A percentile compares a stretch with the other conserved stretches of the same genome.
Evolutionary conservation across 441 rosid species (phyloP).

Genomic region (Populus hybrid): DNA sequence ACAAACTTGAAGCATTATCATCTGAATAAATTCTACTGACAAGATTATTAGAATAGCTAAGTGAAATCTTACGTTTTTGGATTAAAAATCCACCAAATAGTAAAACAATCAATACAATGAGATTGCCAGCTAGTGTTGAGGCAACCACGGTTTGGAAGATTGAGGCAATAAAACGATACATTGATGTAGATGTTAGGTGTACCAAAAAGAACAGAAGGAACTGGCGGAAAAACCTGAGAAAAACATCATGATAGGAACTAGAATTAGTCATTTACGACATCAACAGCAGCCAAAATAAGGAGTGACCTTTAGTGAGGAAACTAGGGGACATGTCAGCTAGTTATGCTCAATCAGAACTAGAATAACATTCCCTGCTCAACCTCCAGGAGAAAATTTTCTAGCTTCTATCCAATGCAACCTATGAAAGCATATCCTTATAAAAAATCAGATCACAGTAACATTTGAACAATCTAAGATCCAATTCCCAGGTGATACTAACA

Average conservation of each 20-base stretch:
- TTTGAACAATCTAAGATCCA: not conserved
- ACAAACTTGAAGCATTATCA: not conserved
- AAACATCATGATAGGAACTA: not conserved
- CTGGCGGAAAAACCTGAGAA: slow-evolving; percentile 64
- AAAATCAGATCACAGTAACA: not conserved
- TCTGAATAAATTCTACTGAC: not conserved
- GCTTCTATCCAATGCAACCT: not conserved
- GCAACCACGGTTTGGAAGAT: not conserved
- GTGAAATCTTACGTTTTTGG: slow-evolving; percentile 33
- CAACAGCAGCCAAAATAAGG: not conserved
- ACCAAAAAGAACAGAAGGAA: slow-evolving; percentile 11
- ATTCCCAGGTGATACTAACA: not conserved
- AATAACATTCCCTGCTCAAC: too few relatives aligned
- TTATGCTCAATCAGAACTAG: not conserved
- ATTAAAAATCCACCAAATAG: slow-evolving; percentile 45
- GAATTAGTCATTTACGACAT: not conserved
- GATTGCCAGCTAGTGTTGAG: not conserved
- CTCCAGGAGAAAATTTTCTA: not conserved
- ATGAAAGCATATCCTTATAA: not conserved
- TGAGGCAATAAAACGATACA: not conserved
- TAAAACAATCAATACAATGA: not conserved
- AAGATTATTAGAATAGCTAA: not conserved
- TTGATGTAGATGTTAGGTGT: not conserved
- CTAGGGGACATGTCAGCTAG: not conserved
- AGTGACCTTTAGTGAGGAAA: not conserved